Base-by-base conservation (phyloP, 192 early-diverging fungal genomes). In the Coemansia sp. region DNA sequence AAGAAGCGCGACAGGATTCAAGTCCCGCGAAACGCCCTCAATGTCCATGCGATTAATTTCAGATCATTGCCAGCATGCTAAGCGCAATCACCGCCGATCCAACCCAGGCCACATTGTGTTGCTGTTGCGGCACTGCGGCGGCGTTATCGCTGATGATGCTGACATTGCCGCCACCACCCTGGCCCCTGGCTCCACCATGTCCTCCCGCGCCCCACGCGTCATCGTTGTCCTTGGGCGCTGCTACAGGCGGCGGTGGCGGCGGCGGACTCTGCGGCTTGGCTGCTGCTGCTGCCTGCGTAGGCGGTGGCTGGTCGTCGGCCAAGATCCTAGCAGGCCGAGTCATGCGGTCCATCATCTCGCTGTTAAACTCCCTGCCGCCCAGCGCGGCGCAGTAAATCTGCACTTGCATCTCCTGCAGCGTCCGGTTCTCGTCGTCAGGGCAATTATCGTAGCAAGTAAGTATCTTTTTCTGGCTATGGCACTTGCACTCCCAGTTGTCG, bases 371-470 rank as follows among this genome's bases (percentile, higher is more conserved):
- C 29, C 70, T 77, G 35, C 74, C 80, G 29, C 67, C 70, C 17
- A 77, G 60, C 2, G 80, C 67, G 3, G 70, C 71, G 53, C 80
- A 83, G 32, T 64, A 83, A 0, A 82, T 73, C 56, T 82, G 74
- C 3, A 82, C 80, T 40, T 82, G 80, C 74, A 82, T 82, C n/a
- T 82, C 80, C 61, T 82, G 80, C 19, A 77, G 32, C 15, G 80
- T 82, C 36, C 80, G 80, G 58, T 72, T 74, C 56, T 82, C 80
- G n/a, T 65, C 54, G 27, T 84, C 76, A 2, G 82, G 82, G 19
- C 82, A 84, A 47, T 84, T 84, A 59, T 84, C 76, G 56, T 84
- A 84, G 60, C 82, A 84, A 0, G 72, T 74, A 24, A 84, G 60
- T 15, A 84, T 65, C 65, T 84, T 79, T 42, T 79, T 79, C 41